phyloP scores from a whole-genome alignment of 2,329 filamentous ascomycete genomes.

The Pseudocercospora macadamiae region DNA sequence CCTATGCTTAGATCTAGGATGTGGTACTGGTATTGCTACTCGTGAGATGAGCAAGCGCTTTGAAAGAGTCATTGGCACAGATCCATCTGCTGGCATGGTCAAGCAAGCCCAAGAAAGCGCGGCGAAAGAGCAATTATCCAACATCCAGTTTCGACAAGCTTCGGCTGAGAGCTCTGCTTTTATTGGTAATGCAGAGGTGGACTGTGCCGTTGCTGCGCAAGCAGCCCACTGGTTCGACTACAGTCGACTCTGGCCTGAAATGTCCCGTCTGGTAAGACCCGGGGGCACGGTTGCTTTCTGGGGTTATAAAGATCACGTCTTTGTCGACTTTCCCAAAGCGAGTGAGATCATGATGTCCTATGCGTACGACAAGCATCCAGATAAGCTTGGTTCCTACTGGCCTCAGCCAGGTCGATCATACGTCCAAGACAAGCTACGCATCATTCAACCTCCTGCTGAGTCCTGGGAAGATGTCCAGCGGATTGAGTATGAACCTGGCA shows the following conservation, averaged over 20 bases:
- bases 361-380: conserved; percentile 55
- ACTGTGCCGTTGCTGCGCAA: conserved; percentile 57
- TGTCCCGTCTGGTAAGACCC: conserved; percentile 56
- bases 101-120: conserved; percentile 36
- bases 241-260: conserved; percentile 56
- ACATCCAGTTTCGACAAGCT: conserved; percentile 55
- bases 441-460: conserved; percentile 54
- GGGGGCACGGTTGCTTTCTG: conserved; percentile 66
- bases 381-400: conserved; percentile 62
- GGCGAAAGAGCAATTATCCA: conserved; percentile 35
- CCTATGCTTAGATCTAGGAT: conserved; percentile 62
- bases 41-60: conserved; percentile 60
- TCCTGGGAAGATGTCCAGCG: conserved; percentile 59
- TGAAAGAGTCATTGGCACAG: conserved; percentile 54
- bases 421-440: conserved; percentile 56
- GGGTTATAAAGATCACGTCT: conserved; percentile 67
- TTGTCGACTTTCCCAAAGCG: conserved; percentile 57
- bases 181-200: conserved; percentile 53
- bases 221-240: conserved; percentile 71
- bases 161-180: conserved; percentile 57
- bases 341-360: conserved; percentile 59
- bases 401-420: conserved; percentile 62
- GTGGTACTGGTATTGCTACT: conserved; percentile 63
- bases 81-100: conserved; percentile 62
- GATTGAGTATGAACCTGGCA: conserved; percentile 61